Evolutionary conservation across 2,329 filamentous ascomycete species (phyloP), one percentile per base, ranked within the genome.

Genomic region (Botrytis cinerea): DNA sequence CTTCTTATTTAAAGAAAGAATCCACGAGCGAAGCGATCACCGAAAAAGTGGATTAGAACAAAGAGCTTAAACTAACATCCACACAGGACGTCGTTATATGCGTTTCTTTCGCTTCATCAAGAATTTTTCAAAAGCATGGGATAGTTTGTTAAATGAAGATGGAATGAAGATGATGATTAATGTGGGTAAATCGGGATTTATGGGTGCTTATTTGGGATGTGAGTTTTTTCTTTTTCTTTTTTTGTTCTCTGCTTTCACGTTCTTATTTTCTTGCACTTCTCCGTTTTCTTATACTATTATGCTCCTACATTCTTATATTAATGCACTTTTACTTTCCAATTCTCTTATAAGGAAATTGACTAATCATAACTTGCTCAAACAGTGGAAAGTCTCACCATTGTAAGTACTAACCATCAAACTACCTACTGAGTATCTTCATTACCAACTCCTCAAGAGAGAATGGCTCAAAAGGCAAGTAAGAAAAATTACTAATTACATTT

Each of bases 61-160:
- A 57, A 32, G n/a, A 28, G 51, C 14, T 38, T 25, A 9, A 68
- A 0, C 18, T 32, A 57, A 22, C 18, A 43, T 8, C 5, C 16
- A 40, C 57, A 63, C 46, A 86, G 85, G 83, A 45, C 86, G 92
- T 54, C 87, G 91, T 35, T 90, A 88, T 81, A 86, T 93, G 79
- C 89, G 92, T 20, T 83, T 92, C 73, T 91, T 93, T 80, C 89
- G 90, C 78, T 93, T 91, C 80, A 82, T 92, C 70, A 88, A 89
- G 63, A 86, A 85, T 67, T 90, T 92, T 77, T 80, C 83, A 38
- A 80, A 83, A 2, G 87, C 89, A 1, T 86, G 85, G 79, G 78
- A 80, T 4, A 78, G 84, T 45, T 88, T 84, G 77, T 60, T 66
- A 3, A 54, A 43, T 66, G 69, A 54, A 40, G 64, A 77, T 16